Percentiles rank a stretch among this genome's conserved stretches.
phyloP scores from a whole-genome alignment of 208 protist species.

The Zelonia costaricensis region DNA sequence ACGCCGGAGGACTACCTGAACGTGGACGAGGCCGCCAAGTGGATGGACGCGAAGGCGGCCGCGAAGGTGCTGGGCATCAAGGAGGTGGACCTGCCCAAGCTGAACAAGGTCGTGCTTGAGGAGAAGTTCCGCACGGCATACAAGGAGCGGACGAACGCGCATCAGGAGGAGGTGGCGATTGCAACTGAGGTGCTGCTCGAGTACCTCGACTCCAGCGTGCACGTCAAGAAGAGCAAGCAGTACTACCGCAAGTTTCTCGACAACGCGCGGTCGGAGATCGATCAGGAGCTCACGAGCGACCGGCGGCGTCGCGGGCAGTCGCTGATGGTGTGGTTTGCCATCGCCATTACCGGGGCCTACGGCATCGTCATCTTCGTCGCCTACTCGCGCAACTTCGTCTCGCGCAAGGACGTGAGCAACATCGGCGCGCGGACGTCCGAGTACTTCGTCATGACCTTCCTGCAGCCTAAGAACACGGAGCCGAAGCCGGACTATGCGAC shows the following conservation, averaged over 20 bases:
- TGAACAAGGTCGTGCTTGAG: conserved; percentile 53
- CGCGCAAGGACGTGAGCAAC: conserved; percentile 51
- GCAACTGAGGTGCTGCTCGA: conserved; percentile 85
- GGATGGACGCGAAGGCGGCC: conserved; percentile 80
- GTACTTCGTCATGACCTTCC: conserved; percentile 76
- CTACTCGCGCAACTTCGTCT: conserved; percentile 54
- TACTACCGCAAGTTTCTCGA: conserved; percentile 83
- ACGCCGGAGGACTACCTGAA: conserved; percentile 70
- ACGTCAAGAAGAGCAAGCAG: conserved; percentile 76
- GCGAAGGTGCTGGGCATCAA: conserved; percentile 83
- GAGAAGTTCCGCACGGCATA: conserved; percentile 65
- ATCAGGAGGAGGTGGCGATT: conserved; percentile 78
- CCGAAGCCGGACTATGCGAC: conserved; percentile 81
- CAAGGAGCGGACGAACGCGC: conserved; percentile 46
- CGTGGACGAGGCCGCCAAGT: conserved; percentile 73
- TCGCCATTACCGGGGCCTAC: conserved; percentile 49
- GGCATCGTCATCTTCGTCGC: conserved; percentile 55
- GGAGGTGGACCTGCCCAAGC: conserved; percentile 63
- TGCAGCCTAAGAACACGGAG: conserved; percentile 79
- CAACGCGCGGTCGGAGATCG: conserved; percentile 58
- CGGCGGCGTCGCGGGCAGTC: conserved; percentile 30
- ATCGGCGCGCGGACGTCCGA: conserved; percentile 60
- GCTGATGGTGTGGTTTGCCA: conserved; percentile 53
- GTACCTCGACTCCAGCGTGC: conserved; percentile 77
- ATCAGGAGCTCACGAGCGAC: conserved; percentile 49